Conservation (phyloP, 805 yeast genomes). For the Kodamaea restingae region DNA sequence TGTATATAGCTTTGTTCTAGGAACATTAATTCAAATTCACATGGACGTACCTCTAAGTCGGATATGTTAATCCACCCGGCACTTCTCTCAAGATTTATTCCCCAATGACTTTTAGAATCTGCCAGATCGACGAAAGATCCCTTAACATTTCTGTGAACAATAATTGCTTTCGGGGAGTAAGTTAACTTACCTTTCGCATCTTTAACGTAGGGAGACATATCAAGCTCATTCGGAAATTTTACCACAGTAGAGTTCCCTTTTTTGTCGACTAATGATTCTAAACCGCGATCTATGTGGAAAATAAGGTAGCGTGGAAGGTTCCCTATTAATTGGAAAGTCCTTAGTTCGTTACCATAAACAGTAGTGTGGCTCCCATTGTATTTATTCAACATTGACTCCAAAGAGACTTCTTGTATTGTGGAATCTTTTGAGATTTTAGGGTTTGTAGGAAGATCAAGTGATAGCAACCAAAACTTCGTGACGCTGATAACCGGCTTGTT, state of each 20-base stretch:
- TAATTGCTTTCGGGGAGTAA: slow-evolving; percentile 33
- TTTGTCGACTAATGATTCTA: slow-evolving; percentile 12
- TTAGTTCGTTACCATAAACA: slow-evolving; percentile 30
- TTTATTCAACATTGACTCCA: slow-evolving; percentile 43
- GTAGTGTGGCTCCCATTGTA: slow-evolving; percentile 30
- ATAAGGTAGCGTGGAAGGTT: slow-evolving; percentile 52
- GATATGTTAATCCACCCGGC: slow-evolving; percentile 58
- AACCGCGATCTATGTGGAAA: slow-evolving; percentile 51
- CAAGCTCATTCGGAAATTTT: slow-evolving; percentile 47
- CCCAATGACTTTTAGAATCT: slow-evolving; percentile 42
- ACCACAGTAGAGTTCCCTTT: slow-evolving; percentile 51
- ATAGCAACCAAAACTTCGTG: slow-evolving; percentile 46
- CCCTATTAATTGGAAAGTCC: slow-evolving; percentile 34
- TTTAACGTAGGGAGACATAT: slow-evolving; percentile 29
- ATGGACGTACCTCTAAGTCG: slow-evolving; percentile 43
- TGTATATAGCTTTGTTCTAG: slow-evolving; percentile 62
- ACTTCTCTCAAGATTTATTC: slow-evolving; percentile 37
- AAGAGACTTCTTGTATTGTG: slow-evolving; percentile 52
- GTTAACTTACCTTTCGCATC: slow-evolving; percentile 16
- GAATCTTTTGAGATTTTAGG: slow-evolving; percentile 42
- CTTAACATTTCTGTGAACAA: slow-evolving; percentile 13
- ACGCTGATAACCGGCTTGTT: neutral
- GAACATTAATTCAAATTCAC: slow-evolving; percentile 57
- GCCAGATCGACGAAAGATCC: slow-evolving; percentile 15
- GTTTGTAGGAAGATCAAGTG: slow-evolving; percentile 56